Evolutionary conservation across 2,329 filamentous ascomycete species (phyloP).

Genomic region (Bimuria novae-zelandiae): DNA sequence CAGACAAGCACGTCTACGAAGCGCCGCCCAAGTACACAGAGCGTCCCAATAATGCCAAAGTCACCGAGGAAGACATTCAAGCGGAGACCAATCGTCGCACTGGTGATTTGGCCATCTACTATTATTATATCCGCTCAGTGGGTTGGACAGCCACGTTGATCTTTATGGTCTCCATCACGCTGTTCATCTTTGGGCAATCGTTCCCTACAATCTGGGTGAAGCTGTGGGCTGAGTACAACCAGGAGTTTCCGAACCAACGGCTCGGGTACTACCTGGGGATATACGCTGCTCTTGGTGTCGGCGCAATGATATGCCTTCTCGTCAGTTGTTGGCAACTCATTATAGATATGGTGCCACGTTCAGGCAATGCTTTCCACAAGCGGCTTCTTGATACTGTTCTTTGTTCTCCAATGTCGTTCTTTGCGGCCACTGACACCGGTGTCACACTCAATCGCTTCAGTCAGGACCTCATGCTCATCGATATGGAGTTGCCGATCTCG

Average conservation of each 20-base stretch:
- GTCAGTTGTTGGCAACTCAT: constrained; percentile 52
- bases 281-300: constrained; percentile 34
- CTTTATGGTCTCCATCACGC: constrained; percentile 37
- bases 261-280: constrained; percentile 41
- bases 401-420: constrained; percentile 51
- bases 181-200: constrained; percentile 42
- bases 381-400: constrained; percentile 55
- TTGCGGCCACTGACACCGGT: constrained; percentile 52
- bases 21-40: constrained; percentile 38
- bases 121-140: constrained; percentile 39
- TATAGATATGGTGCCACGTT: constrained; percentile 59
- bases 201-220: constrained; percentile 53
- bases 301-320: constrained; percentile 34
- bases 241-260: constrained; percentile 43
- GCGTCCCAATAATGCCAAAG: constrained; percentile 19
- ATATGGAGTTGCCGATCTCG: constrained; percentile 47
- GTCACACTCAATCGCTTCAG: constrained; percentile 54
- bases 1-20: constrained; percentile 37
- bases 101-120: constrained; percentile 40
- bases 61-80: constrained; percentile 38
- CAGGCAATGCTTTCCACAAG: constrained; percentile 56
- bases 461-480: constrained; percentile 55
- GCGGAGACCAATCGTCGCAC: constrained; percentile 38
- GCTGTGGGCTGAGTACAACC: constrained; percentile 54
- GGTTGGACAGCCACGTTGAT: constrained; percentile 36